Base-by-base conservation (phyloP, 208 protist species). In the Sergeia podlipaevii region DNA sequence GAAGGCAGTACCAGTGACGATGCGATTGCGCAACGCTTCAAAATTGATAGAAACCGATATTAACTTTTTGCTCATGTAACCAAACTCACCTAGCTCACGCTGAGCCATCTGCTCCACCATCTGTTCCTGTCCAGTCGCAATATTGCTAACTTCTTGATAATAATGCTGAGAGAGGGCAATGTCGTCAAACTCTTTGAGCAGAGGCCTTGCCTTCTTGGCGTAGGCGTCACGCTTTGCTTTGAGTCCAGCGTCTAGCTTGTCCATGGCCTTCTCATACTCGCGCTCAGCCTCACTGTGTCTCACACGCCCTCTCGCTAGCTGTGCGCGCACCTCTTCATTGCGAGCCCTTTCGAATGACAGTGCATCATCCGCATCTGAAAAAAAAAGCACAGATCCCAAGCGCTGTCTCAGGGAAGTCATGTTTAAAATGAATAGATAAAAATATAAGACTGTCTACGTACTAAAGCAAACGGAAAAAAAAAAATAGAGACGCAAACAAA, bases 41-140 rank as follows among this genome's bases (percentile, higher is more conserved):
- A 74, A 80, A 50, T 89, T 80, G n/a, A 95, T 63, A 4, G 74
- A 46, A 13, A 91, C 77, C 2, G 85, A 92, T 3, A 91, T 84
- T 11, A 93, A 60, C 57, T 93, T 92, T 51, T 95, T 95, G 56
- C 85, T 87, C 21, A 83, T 53, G 62, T 92, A 95, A 10, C 85
- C 89, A 58, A 80, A 95, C 47, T 90, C 69, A 17, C 64, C 65
- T 13, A 80, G 46, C 57, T 95, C 85, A 8, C 74, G 67, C 43
- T 89, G 69, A 2, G 44, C 20, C 33, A 92, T 59, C 48, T 81
- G 68, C 33, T 77, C 60, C 17, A 78, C 65, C 15, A 88, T 69
- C 20, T 39, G 52, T 39, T 76, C 56, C 54, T 93, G 85, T 7
- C 62, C 66, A 0, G 58, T 27, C 11, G 82, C 64, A 24, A 48